Evolutionary conservation across 345 rosid genomes (phyloP).

Genomic region (Mangifera indica): DNA sequence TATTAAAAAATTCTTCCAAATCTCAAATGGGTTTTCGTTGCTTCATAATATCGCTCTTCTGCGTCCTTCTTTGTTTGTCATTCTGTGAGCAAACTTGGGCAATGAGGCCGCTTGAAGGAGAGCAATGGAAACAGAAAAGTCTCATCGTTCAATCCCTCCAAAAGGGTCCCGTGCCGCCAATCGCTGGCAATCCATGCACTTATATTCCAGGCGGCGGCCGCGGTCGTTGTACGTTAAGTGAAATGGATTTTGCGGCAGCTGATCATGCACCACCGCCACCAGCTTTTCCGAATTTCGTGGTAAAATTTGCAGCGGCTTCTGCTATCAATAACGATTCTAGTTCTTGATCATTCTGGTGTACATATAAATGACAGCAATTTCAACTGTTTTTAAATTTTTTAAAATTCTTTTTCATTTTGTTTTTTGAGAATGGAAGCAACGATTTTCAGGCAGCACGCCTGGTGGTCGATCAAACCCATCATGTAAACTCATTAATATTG

Average conservation of each 20-base stretch:
- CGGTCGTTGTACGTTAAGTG: constrained; percentile 34
- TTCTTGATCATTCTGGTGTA: not conserved
- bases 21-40: constrained; percentile 1
- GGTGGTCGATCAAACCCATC: not conserved
- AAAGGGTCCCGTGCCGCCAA: constrained; percentile 39
- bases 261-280: constrained; percentile 6
- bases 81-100: constrained; percentile 18
- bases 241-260: constrained; percentile 27
- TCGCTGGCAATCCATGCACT: constrained; percentile 33
- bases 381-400: not conserved
- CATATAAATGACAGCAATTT: constrained; percentile 2
- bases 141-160: constrained; percentile 32
- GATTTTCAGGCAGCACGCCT: not conserved
- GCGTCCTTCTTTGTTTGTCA: not conserved
- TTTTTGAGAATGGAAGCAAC: not conserved
- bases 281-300: constrained; percentile 15
- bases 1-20: too few species aligned
- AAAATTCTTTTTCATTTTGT: too few species aligned
- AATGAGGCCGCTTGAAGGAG: constrained; percentile 30
- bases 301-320: constrained; percentile 3
- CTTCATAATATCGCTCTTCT: not conserved
- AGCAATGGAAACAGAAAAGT: not conserved
- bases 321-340: constrained; percentile 7
- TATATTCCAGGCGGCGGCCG: constrained; percentile 25
- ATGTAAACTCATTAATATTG: not conserved